Percentiles rank a stretch among this genome's conserved stretches.
These are phyloP conservation scores for Lentinula novae-zelandiae DNA, from an alignment of 1,284 basidiomycete genomes.

Conservation along the genomic window DNA sequence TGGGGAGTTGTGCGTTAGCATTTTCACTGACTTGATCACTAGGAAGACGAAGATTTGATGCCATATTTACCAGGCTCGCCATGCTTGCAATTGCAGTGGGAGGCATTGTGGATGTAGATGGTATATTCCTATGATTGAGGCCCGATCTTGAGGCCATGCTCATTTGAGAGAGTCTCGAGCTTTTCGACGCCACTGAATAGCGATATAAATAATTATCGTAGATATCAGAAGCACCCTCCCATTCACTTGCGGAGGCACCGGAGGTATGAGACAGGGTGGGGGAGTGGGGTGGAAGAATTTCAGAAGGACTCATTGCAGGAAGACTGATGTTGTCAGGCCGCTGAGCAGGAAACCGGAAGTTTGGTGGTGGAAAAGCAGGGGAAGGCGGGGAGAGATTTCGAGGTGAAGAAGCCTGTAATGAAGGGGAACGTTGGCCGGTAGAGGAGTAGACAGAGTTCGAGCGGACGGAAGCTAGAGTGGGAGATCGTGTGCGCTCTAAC, in stretches of 20 bases:
- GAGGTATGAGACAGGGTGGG: conserved; percentile 1
- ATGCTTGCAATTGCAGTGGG: neutral
- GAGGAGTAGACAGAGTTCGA: conserved; percentile 2
- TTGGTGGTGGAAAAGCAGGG: neutral
- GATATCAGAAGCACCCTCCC: conserved; percentile 18
- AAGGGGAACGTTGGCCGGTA: neutral
- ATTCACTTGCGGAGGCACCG: conserved; percentile 6
- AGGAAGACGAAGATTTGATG: neutral
- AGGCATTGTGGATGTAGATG: conserved; percentile 12
- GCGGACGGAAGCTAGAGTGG: neutral
- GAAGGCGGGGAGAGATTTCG: neutral
- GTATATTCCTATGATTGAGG: neutral
- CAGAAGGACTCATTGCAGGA: neutral
- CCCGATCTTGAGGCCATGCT: conserved; percentile 6
- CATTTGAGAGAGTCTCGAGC: conserved; percentile 6
- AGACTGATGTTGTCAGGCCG: neutral
- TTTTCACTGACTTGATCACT: neutral
- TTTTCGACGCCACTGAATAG: conserved; percentile 11
- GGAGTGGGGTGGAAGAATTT: neutral
- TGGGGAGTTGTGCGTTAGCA: neutral
- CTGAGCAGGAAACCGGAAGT: conserved; percentile 1
- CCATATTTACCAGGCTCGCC: neutral
- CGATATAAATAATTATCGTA: conserved; percentile 16
- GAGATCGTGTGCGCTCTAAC: neutral
- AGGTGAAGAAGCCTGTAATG: neutral